These are phyloP conservation scores for Cryphonectria parasitica DNA, from an alignment of 2,329 filamentous ascomycete species.

Conservation along the genomic window DNA sequence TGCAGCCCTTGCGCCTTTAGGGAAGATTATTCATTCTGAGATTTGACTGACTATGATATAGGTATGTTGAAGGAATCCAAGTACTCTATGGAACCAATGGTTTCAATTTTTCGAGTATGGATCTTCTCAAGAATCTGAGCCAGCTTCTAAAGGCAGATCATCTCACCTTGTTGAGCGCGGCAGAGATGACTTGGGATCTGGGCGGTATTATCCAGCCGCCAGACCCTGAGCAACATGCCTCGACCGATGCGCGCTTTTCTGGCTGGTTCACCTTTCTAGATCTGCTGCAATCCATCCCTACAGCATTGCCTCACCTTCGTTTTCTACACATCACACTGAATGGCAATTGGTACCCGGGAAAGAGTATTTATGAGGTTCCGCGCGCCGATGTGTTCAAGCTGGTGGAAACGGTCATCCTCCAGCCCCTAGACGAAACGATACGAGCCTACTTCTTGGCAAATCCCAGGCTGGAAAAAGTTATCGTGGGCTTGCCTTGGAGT, in stretches of 20 bases:
- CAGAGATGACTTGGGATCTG: constrained; percentile 13
- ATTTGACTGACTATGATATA: not conserved
- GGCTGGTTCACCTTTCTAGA: constrained; percentile 8
- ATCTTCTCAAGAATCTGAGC: not conserved
- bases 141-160: not conserved
- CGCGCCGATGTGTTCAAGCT: constrained; percentile 5
- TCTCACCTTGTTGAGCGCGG: constrained; percentile 11
- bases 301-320: constrained; percentile 6
- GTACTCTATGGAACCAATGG: constrained; percentile 17
- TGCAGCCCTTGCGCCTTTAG: too few species aligned
- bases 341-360: constrained; percentile 11
- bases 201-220: constrained; percentile 12
- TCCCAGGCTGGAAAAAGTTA: not conserved
- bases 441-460: not conserved
- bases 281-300: constrained; percentile 4
- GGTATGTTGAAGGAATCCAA: constrained; percentile 15
- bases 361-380: not conserved
- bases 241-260: constrained; percentile 10
- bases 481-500: not conserved
- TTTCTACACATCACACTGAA: constrained; percentile 11
- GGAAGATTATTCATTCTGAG: not conserved
- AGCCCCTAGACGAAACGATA: constrained; percentile 19
- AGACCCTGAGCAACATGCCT: not conserved
- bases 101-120: not conserved
- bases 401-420: constrained; percentile 7